Conservation (phyloP, 441 rosid species). For the Pelargonium fulgidum region DNA sequence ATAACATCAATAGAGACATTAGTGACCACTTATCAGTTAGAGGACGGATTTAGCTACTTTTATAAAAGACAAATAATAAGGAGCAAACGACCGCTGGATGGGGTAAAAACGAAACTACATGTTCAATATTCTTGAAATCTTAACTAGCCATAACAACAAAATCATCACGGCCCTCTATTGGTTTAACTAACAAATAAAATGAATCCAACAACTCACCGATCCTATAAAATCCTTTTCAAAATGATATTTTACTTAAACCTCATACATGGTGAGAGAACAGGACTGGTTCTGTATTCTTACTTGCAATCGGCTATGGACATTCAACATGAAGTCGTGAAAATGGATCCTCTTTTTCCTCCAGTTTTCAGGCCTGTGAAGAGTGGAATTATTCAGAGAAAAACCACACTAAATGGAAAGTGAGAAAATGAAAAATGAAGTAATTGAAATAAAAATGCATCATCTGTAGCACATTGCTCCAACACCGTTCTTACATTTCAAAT, state of each 20-base stretch:
- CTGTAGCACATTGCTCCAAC: constrained; percentile 4
- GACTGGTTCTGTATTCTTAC: constrained; percentile 32
- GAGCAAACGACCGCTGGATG: neutral
- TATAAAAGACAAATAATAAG: neutral
- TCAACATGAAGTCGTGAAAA: constrained; percentile 97
- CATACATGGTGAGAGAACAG: neutral
- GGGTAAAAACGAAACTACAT: neutral
- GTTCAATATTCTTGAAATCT: neutral
- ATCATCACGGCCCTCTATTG: too few species aligned
- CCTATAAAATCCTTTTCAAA: too few species aligned
- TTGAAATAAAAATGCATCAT: neutral
- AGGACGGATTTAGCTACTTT: neutral
- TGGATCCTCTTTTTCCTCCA: constrained; percentile 98
- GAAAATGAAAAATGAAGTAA: neutral
- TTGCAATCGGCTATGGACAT: constrained; percentile 84
- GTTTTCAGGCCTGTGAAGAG: constrained; percentile 51
- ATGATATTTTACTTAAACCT: too few species aligned
- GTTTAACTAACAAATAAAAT: too few species aligned
- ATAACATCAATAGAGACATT: constrained; percentile 14
- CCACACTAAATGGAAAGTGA: neutral
- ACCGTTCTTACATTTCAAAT: neutral
- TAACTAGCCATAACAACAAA: neutral
- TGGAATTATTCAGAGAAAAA: neutral
- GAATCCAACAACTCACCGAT: too few species aligned
- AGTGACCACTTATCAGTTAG: constrained; percentile 2